phyloP scores from a whole-genome alignment of 202 grass and related monocot species.

The Panicum hallii region DNA sequence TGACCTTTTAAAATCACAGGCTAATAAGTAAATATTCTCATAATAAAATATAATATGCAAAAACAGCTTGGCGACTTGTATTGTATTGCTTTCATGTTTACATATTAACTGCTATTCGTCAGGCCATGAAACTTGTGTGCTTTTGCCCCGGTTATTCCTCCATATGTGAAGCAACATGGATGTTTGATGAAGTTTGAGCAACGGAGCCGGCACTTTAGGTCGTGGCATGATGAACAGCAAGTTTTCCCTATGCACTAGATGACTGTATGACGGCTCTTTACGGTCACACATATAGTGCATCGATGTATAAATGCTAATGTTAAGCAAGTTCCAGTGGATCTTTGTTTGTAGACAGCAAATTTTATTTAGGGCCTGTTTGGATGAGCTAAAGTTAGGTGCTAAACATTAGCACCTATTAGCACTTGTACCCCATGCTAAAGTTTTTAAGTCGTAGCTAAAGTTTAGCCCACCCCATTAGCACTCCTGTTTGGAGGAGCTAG shows the following conservation, averaged over 20 bases:
- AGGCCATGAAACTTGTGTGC: not conserved
- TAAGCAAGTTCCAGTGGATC: not conserved
- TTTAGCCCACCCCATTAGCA: no score
- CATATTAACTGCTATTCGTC: not conserved
- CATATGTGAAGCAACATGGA: not conserved
- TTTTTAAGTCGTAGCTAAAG: no score
- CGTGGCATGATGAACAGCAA: not conserved
- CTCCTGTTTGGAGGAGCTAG: no score
- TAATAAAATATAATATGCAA: not conserved
- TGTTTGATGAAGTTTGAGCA: not conserved
- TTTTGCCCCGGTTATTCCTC: not conserved
- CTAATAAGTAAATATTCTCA: slow-evolving; percentile 5
- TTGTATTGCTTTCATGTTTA: not conserved
- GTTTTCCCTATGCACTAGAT: not conserved
- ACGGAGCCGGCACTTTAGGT: not conserved
- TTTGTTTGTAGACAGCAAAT: not conserved
- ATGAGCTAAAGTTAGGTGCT: no score
- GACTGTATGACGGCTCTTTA: not conserved
- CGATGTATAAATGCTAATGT: not conserved
- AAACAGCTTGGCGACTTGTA: not conserved
- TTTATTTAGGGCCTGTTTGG: not conserved
- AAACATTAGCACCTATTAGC: no score
- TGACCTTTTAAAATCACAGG: slow-evolving; percentile 59
- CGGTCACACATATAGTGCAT: not conserved
- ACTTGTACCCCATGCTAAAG: no score